Base-by-base conservation (phyloP, 805 yeast species). In the Wickerhamiella hasegawae region DNA sequence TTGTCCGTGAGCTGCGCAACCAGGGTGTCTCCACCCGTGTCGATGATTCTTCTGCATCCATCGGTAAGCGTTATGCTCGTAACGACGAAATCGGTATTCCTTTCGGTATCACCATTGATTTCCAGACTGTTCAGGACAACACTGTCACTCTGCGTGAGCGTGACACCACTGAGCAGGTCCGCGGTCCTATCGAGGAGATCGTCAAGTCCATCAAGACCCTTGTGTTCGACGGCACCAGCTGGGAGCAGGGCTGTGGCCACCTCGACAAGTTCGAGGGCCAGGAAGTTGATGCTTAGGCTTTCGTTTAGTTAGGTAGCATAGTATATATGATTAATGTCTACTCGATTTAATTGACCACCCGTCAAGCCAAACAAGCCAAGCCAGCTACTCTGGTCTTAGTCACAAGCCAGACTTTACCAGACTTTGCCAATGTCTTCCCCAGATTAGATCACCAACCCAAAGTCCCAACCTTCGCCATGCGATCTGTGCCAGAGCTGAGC, bases 51-150 rank as follows among this genome's bases (percentile, higher is more conserved):
- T 80, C 93, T 47, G 96, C 94, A 16, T 81, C 97, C 22, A 90
- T 87, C 51, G 98, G 98, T 64, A 82, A 85, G 66, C 78, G 98
- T 65, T 87, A 87, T 53, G 84, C 98, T 44, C 81, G 98, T 66
- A 87, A 87, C 59, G 98, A 87, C 61, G 98, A 87, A 66, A 70
- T 87, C 54, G 98, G 98, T 60, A 90, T 97, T 36, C 98, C 98
- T 49, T 90, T 90, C 57, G 98, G 98, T 58, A 73, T 87, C 60
- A 87, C 98, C 45, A 79, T 87, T 49, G 98, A 87, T 60, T 87
- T 90, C 59, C 96, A 87, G 45, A 76, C 94, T 36, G 71, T 80
- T 43, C 71, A 77, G 55, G 96, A 87, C 55, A 71, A 72, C 34
- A 76, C 95, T 11, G 80, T 87, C 45, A 87, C 98, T 24, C 68